These are phyloP conservation scores for Septoria petroselini DNA, from an alignment of 2,329 filamentous ascomycete genomes.

Conservation along the genomic window DNA sequence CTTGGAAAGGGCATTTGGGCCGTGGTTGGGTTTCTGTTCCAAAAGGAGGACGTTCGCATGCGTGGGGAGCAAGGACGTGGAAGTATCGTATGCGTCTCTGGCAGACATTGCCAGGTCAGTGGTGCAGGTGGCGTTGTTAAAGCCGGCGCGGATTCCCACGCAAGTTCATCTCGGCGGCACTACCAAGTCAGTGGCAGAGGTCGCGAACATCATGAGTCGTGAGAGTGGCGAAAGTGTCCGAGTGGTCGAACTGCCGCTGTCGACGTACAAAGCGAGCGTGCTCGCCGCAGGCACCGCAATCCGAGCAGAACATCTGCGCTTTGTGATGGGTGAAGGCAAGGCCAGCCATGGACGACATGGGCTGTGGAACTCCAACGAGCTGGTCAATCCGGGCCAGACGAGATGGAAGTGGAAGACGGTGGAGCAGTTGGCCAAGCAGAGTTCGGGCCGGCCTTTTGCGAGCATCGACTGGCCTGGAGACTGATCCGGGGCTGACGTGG, in stretches of 20 bases:
- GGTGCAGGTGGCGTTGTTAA: constrained; percentile 5
- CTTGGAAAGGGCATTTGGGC: constrained; percentile 7
- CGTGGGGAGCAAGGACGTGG: constrained; percentile 11
- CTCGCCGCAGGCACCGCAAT: neutral
- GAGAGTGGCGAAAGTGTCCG: neutral
- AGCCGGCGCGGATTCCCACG: constrained; percentile 5
- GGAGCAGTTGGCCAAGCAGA: constrained; percentile 7
- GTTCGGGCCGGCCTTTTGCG: neutral
- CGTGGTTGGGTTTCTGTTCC: constrained; percentile 10
- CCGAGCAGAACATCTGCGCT: constrained; percentile 5
- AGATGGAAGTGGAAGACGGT: constrained; percentile 15
- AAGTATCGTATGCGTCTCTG: constrained; percentile 6
- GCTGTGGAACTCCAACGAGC: constrained; percentile 7
- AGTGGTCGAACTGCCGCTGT: constrained; percentile 10
- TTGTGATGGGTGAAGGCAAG: constrained; percentile 14
- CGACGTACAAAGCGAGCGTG: constrained; percentile 13
- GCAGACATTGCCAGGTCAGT: constrained; percentile 6
- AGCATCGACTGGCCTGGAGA: constrained; percentile 1
- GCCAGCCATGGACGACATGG: constrained; percentile 8
- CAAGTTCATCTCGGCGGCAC: constrained; percentile 10
- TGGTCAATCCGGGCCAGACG: constrained; percentile 13
- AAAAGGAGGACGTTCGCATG: constrained; percentile 6
- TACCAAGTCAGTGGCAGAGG: constrained; percentile 1
- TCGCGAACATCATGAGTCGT: constrained; percentile 6
- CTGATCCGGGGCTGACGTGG: no score